Conservation (phyloP, 225 moss, liverwort and hornwort species). For the Straminergon stramineum region DNA sequence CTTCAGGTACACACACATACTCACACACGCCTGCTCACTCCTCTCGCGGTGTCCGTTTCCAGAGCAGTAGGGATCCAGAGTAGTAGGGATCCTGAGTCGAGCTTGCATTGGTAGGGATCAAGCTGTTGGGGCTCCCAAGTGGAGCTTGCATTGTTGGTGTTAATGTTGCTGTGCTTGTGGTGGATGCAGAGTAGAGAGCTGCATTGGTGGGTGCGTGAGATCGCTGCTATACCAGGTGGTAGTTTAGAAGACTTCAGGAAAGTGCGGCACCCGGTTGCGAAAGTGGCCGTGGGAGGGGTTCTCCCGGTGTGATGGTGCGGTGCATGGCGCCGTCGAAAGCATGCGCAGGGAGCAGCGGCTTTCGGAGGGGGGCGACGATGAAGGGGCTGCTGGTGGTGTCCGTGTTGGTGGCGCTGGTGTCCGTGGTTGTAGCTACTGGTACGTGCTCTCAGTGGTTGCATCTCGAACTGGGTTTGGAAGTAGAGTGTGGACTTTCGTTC, state of each 20-base stretch:
- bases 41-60: background rate
- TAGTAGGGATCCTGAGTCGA: background rate
- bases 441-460: background rate
- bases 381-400: background rate
- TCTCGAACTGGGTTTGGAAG: background rate
- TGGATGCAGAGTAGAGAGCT: background rate
- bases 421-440: constrained; percentile 1
- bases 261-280: background rate
- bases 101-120: background rate
- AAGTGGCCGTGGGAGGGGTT: constrained; percentile 11
- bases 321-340: constrained; percentile 29
- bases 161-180: background rate
- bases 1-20: constrained; percentile 7
- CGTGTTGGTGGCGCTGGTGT: background rate
- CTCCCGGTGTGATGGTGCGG: constrained; percentile 7
- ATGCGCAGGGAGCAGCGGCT: constrained; percentile 8
- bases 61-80: background rate
- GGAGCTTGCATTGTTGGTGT: background rate
- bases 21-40: background rate
- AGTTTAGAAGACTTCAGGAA: background rate
- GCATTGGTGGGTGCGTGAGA: background rate
- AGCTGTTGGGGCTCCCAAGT: background rate
- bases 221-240: background rate
- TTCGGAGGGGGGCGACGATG: constrained; percentile 5
- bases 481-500: background rate